phyloP scores from a whole-genome alignment of 371 early-diverging fungal genomes.

The Chytridiales sp. region DNA sequence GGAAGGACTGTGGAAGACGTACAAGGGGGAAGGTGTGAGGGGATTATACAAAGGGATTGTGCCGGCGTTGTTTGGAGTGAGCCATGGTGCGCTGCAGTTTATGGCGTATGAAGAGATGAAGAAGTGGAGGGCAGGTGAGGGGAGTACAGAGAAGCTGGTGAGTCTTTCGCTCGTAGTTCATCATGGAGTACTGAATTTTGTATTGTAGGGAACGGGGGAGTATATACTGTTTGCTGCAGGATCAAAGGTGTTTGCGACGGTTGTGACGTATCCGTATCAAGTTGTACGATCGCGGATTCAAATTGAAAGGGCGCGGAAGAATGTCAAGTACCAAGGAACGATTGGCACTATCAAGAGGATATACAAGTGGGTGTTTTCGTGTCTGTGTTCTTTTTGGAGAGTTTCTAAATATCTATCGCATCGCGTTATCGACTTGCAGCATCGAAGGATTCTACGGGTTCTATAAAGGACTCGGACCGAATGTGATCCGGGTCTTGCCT shows the following conservation, averaged over 20 bases:
- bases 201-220: constrained; percentile 60
- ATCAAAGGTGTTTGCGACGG: constrained; percentile 85
- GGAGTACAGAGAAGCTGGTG: constrained; percentile 7
- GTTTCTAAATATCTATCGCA: not conserved
- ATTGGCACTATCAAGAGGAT: constrained; percentile 74
- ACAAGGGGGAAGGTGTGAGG: constrained; percentile 72
- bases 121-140: constrained; percentile 31
- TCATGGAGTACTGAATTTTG: too few species aligned
- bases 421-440: constrained; percentile 5
- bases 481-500: constrained; percentile 86
- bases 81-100: constrained; percentile 95
- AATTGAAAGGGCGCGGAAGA: constrained; percentile 37
- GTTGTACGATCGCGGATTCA: constrained; percentile 88
- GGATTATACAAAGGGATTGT: constrained; percentile 87
- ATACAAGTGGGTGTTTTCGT: constrained; percentile 39
- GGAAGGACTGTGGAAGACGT: constrained; percentile 68
- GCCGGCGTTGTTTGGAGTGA: constrained; percentile 85
- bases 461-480: constrained; percentile 93
- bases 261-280: constrained; percentile 93
- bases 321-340: constrained; percentile 61
- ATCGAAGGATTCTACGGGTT: constrained; percentile 83
- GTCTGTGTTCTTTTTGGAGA: not conserved
- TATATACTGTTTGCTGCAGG: constrained; percentile 81
- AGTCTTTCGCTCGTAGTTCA: not conserved
- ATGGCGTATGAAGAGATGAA: constrained; percentile 96